Conservation (phyloP, 164 flowering plant genomes). For the Stephania cephalantha region DNA sequence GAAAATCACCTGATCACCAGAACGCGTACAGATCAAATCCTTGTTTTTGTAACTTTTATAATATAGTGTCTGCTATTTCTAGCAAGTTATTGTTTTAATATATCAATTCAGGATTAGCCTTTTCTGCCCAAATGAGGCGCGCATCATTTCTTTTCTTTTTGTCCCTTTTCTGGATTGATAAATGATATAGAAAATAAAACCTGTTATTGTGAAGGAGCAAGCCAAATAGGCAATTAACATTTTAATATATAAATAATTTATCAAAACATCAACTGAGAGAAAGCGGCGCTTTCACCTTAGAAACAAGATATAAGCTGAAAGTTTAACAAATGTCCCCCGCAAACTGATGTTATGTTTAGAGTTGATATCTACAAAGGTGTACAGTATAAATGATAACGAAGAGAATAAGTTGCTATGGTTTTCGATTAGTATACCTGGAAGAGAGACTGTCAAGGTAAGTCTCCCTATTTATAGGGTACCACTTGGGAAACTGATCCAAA, state of each 20-base stretch:
- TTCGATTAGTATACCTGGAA: slow-evolving; percentile 44
- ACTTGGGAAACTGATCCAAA: slow-evolving; percentile 96
- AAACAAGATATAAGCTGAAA: too few species aligned
- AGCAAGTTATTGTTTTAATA: neutral
- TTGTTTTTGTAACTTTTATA: neutral
- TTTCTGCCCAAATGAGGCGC: neutral
- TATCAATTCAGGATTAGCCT: neutral
- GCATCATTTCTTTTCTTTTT: too few species aligned
- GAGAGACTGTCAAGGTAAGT: slow-evolving; percentile 63
- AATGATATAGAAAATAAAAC: too few species aligned
- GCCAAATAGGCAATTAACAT: too few species aligned
- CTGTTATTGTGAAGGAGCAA: too few species aligned
- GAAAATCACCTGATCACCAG: neutral
- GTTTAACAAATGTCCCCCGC: too few species aligned
- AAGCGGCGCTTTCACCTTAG: too few species aligned
- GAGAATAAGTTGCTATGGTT: neutral
- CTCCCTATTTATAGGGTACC: slow-evolving; percentile 71
- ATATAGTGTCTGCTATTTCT: neutral
- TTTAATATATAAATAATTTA: too few species aligned
- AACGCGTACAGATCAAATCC: neutral
- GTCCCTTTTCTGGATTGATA: too few species aligned
- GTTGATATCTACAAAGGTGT: neutral
- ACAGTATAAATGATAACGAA: too few species aligned
- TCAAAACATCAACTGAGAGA: too few species aligned
- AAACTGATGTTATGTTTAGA: too few species aligned